Base-by-base conservation (phyloP, 257 asterid genomes). In the Fraxinus quadrangulata region DNA sequence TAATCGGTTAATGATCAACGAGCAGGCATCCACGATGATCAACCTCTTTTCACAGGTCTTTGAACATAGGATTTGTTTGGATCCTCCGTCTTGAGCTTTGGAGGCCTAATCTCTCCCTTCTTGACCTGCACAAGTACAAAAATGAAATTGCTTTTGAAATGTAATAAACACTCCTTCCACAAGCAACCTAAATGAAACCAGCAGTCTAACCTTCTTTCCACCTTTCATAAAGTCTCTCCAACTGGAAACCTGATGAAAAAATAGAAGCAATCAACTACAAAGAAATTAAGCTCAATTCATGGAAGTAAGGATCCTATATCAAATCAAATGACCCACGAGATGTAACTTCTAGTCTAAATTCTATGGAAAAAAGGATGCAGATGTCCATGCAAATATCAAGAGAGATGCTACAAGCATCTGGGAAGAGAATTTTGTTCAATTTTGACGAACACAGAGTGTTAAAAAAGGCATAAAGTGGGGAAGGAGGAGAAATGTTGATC, bases 191-290 rank as follows among this genome's bases (percentile, higher is more conserved):
- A 61, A 68, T 37, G 11, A 39, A 74, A 42, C 70, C 30, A 36
- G 68, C 31, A 63, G 66, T 70, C 76, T 81, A 73, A 94, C 99
- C 92, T 93, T 96, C 88, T 93, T 93, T 67, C 99, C 99, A 42
- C 97, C 98, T 82, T 96, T 96, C 98, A 91, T 89, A 67, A 96
- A 96, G 83, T 96, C 97, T 77, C 99, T 92, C 99, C 99, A 93
- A 90, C 98, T 96, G 36, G 97, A 90, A 75, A 96, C 99, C 99
- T 96, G 89, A 73, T 59, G 30, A 70, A 5, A 79, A 61, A 59
- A 14, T 26, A 31, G 16, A 1, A 14, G 8, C 21, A 66, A 72
- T 68, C 24, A 31, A 45, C 45, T 5, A 70, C 9, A 72, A n/a
- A 47, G 14, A 40, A 31, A 66, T 61, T n/a, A 39, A 47, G 2